phyloP scores from a whole-genome alignment of 169 alveolate species.

The Plasmodium fragile region DNA sequence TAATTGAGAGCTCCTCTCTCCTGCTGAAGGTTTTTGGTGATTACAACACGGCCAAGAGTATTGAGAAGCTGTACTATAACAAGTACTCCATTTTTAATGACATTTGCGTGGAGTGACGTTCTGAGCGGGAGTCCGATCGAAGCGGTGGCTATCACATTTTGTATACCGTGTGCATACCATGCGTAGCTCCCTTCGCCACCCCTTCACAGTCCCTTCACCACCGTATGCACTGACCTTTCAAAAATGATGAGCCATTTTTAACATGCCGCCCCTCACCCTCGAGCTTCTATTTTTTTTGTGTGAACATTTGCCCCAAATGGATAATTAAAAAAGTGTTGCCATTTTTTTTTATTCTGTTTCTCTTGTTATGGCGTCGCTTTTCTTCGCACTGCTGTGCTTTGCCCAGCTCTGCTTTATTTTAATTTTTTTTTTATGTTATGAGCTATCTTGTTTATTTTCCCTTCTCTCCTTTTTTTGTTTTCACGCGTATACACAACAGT shows the following conservation, averaged over 20 bases:
- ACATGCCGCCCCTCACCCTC: not conserved
- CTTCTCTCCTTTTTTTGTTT: not conserved
- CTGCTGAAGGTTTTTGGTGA: constrained; percentile 69
- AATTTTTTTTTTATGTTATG: not conserved
- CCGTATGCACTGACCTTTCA: not conserved
- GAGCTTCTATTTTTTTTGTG: not conserved
- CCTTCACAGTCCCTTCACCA: not conserved
- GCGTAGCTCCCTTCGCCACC: not conserved
- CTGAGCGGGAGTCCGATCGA: not conserved
- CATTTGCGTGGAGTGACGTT: constrained; percentile 65
- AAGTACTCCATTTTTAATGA: constrained; percentile 75
- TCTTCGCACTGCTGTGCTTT: not conserved
- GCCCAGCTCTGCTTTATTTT: not conserved
- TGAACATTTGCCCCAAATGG: constrained; percentile 1
- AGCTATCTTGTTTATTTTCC: not conserved
- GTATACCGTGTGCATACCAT: not conserved
- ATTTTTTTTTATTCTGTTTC: not conserved
- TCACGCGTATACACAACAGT: not conserved
- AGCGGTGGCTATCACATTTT: not conserved
- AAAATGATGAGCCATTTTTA: not conserved
- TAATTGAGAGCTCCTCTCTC: constrained; percentile 72
- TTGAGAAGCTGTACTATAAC: constrained; percentile 72
- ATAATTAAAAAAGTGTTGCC: not conserved
- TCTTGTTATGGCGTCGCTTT: not conserved
- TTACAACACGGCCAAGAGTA: constrained; percentile 72